Evolutionary conservation across 2,329 filamentous ascomycete species (phyloP).

Genomic region (Ophiostoma sp.): DNA sequence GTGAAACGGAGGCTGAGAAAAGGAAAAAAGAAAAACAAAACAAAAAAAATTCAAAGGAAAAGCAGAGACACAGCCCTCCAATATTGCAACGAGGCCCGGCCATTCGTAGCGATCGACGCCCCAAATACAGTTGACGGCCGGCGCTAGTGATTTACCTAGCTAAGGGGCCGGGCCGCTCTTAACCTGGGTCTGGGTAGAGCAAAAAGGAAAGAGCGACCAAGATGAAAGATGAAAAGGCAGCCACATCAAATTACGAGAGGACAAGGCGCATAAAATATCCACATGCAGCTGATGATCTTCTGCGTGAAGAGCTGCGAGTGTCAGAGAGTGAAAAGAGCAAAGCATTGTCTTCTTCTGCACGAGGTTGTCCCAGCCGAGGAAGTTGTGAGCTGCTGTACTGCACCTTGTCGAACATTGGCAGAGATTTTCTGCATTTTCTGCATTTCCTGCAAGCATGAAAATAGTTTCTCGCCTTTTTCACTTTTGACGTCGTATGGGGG

Average conservation of each 20-base stretch:
- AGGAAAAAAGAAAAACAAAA: not conserved
- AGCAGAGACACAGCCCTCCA: not conserved
- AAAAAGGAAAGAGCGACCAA: not conserved
- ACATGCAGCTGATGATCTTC: not conserved
- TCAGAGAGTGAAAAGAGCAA: too few species aligned
- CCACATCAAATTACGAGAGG: not conserved
- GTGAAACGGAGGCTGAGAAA: not conserved
- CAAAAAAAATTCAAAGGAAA: not conserved
- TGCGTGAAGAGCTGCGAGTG: not conserved
- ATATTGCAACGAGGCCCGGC: not conserved
- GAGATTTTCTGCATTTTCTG: too few species aligned
- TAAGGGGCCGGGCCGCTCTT: slow-evolving; percentile 21
- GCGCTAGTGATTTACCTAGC: not conserved
- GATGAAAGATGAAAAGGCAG: not conserved
- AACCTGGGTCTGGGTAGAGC: not conserved
- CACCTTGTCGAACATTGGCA: not conserved
- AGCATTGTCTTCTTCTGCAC: not conserved
- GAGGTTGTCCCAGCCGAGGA: not conserved
- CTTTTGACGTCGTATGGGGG: slow-evolving; percentile 3
- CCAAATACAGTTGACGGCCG: not conserved
- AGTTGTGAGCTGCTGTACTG: not conserved
- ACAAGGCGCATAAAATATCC: not conserved
- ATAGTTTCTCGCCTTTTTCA: not conserved
- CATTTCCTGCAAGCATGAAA: not conserved
- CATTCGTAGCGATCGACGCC: not conserved